A percentile compares a stretch with the other conserved stretches of the same genome.
These are phyloP conservation scores for Paraphoma chrysanthemicola DNA, from an alignment of 2,329 filamentous ascomycete species.

Conservation along the genomic window DNA sequence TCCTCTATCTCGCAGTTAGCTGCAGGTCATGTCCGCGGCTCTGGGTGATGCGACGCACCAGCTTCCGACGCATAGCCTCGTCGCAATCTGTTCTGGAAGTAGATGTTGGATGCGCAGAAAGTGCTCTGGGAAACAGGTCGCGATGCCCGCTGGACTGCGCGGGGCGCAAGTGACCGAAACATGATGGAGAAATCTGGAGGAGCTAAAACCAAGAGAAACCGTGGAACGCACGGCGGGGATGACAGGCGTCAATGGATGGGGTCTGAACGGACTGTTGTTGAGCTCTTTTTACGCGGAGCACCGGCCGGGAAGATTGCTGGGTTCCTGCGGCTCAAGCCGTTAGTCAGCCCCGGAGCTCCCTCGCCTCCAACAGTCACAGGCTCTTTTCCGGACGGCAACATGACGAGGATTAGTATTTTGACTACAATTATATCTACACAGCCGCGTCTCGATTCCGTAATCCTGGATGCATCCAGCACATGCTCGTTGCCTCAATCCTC, in stretches of 20 bases:
- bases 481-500: conserved; percentile 39
- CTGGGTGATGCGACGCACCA: conserved; percentile 46
- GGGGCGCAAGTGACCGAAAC: conserved; percentile 61
- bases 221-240: conserved; percentile 36
- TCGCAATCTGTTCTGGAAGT: conserved; percentile 59
- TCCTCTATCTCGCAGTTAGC: conserved; percentile 69
- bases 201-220: conserved; percentile 36
- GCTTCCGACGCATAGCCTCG: conserved; percentile 64
- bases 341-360: conserved; percentile 6
- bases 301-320: conserved; percentile 31
- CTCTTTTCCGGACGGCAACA: neutral
- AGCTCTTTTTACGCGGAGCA: conserved; percentile 35
- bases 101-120: conserved; percentile 52
- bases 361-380: conserved; percentile 6
- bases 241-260: conserved; percentile 48
- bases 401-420: neutral
- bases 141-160: conserved; percentile 54
- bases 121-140: conserved; percentile 46
- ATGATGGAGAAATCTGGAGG: conserved; percentile 48
- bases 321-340: conserved; percentile 8
- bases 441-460: neutral
- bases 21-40: conserved; percentile 22
- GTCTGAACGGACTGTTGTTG: conserved; percentile 45
- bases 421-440: neutral
- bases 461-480: too few species aligned